These are phyloP conservation scores for Thelonectria rubi DNA, from an alignment of 2,329 filamentous ascomycete genomes.

Conservation along the genomic window DNA sequence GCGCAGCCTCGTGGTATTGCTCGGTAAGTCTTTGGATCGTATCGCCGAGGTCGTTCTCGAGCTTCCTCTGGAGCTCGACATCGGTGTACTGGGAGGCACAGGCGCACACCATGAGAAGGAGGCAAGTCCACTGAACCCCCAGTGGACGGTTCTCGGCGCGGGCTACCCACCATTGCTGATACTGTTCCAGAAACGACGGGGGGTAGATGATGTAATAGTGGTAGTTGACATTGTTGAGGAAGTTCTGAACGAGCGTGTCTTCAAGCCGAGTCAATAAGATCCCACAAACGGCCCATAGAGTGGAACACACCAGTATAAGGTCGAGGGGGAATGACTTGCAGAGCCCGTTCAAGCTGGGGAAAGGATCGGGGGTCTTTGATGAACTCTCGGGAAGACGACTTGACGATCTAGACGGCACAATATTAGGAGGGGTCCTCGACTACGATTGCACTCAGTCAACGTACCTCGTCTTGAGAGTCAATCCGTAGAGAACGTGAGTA, in stretches of 20 bases:
- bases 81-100: slow-evolving; percentile 49
- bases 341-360: slow-evolving; percentile 45
- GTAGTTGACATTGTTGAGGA: slow-evolving; percentile 50
- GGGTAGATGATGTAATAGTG: slow-evolving; percentile 53
- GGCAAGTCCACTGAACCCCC: slow-evolving; percentile 50
- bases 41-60: slow-evolving; percentile 46
- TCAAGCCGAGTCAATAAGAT: slow-evolving; percentile 11
- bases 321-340: slow-evolving; percentile 46
- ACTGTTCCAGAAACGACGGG: slow-evolving; percentile 47
- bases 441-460: slow-evolving; percentile 3
- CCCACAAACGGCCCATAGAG: neutral
- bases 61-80: slow-evolving; percentile 42
- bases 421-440: slow-evolving; percentile 3
- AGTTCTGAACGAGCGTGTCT: slow-evolving; percentile 52
- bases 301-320: slow-evolving; percentile 47
- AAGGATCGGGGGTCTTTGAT: slow-evolving; percentile 38
- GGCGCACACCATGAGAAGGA: slow-evolving; percentile 51
- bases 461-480: slow-evolving; percentile 42
- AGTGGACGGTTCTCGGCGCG: slow-evolving; percentile 45
- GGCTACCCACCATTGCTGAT: slow-evolving; percentile 48
- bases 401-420: slow-evolving; percentile 17
- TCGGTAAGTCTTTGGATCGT: slow-evolving; percentile 44
- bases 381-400: slow-evolving; percentile 34
- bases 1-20: slow-evolving; percentile 46
- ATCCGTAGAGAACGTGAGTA: slow-evolving; percentile 44